Conservation (phyloP, 352 stramenopile species). For the Globisporangium polare region DNA sequence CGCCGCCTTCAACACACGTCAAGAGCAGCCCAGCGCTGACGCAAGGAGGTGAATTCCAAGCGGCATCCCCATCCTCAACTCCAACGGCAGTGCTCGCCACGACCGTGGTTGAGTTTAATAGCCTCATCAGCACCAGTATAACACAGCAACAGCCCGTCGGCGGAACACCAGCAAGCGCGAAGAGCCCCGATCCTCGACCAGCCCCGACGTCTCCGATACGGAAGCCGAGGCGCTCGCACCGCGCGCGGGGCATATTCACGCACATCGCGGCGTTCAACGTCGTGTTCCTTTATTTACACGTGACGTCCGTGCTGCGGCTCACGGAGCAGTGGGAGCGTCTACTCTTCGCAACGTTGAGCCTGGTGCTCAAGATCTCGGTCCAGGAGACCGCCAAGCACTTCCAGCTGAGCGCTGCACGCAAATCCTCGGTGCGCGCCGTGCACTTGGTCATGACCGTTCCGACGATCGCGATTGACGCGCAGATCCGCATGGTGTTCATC, state of each 20-base stretch:
- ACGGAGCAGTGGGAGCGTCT: conserved; percentile 21
- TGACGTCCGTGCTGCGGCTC: conserved; percentile 16
- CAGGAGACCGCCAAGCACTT: conserved; percentile 27
- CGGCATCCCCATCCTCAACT: not conserved
- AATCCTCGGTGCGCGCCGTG: conserved; percentile 18
- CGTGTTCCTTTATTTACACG: conserved; percentile 24
- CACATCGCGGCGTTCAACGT: conserved; percentile 15
- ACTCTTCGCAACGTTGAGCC: conserved; percentile 23
- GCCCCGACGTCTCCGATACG: not conserved
- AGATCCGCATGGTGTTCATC: conserved; percentile 34
- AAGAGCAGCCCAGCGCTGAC: not conserved
- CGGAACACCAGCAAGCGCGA: not conserved
- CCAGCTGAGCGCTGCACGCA: conserved; percentile 15
- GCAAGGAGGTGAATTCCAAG: not conserved
- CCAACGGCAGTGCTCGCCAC: not conserved
- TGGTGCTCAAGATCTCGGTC: conserved; percentile 27
- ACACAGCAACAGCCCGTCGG: too few species aligned
- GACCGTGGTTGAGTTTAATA: not conserved
- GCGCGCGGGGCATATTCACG: conserved; percentile 7
- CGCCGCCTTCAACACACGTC: not conserved
- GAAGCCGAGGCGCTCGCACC: conserved; percentile 9
- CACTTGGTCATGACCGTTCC: conserved; percentile 29
- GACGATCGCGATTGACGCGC: conserved; percentile 28
- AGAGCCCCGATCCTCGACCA: not conserved
- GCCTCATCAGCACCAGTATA: not conserved